Evolutionary conservation across 768 basidiomycete genomes (phyloP), one percentile per base, ranked within the genome.

Genomic region (Russula sp.): DNA sequence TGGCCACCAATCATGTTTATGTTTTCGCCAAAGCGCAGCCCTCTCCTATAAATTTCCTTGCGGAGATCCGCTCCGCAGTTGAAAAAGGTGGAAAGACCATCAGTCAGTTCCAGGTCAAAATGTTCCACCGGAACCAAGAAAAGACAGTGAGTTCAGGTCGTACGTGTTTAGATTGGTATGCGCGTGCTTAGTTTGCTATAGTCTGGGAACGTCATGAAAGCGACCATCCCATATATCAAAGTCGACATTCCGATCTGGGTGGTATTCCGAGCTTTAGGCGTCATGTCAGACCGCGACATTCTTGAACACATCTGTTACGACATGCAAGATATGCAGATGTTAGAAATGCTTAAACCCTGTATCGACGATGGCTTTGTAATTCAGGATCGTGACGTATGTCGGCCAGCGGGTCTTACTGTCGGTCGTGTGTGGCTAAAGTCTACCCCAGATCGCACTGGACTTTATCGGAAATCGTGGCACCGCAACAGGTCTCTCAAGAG

Each of bases 1-100:
- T 98, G 95, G 96, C 97, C 11, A 95, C 94, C 26, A 99, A 99
- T 78, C 95, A 97, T 72, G 97, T 99, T 69, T 99, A 98, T 76
- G 94, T 98, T 58, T 99, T 99, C 72, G 94, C 95, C 57, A 99
- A 98, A 77, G 92, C 92, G 0, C 93, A 96, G 69, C 95, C 96
- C 4, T 95, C 94, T 20, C 94, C 95, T 1, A 91, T 97, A 70
- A 93, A 87, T 68, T 97, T 96, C 77, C 83, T 98, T 49, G 94
- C 97, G 42, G 95, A 98, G 75, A 97, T 99, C 75, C 89, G 96
- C 65, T 94, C 92, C 75, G 94, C 94, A 6, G 92, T 98, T 14
- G 97, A 98, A 78, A 96, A 93, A 73, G 94, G 96, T 61, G 97
- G 97, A 57, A 98, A 98, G 80, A 97, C 94, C 13, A 94, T 97